Base-by-base conservation (phyloP, 352 stramenopile genomes). In the Elongisporangium prolatum region DNA sequence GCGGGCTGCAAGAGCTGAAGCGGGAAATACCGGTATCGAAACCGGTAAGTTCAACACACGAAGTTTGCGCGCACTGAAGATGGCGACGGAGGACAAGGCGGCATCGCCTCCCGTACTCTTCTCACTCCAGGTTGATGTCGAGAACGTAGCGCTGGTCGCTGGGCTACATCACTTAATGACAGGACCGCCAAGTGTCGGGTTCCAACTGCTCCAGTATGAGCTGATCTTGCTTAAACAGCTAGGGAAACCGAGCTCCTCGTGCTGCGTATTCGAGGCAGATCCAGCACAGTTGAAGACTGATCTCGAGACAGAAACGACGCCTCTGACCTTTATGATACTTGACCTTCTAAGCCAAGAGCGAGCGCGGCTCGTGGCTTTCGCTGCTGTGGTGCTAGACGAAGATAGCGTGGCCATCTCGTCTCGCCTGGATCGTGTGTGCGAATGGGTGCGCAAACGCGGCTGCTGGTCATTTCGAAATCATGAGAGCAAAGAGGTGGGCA, bases 141-240 rank as follows among this genome's bases (percentile, higher is more conserved):
- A 68, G 28, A 48, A 44, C 7, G 50, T 80, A 1, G 21, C 51
- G 13, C 24, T 77, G 34, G 22, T 20, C 17, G 25, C 59, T n/a
- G 49, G 74, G 3, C 37, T 82, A 0, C 28, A 38, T 38, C 6
- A 38, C 8, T 5, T 38, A 9, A 38, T 38, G 28, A 38, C 28
- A 38, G 28, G 28, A 38, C 13, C 28, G 28, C 28, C 8, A 38
- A 38, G 28, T 9, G 17, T 80, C 17, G 75, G 64, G 20, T 85
- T 85, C 40, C 75, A 82, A 56, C 58, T 85, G 48, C 50, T 82
- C 8, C 70, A 80, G 57, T 77, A 72, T 50, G 75, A 85, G 48
- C 78, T 85, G 49, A 68, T 85, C 44, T 34, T 82, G 34, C 78
- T 85, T 18, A 72, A 80, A 53, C 16, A 55, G 10, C 3, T 38